Base-by-base conservation (phyloP, 2,329 filamentous ascomycete genomes). In the Paecilomyces fulvus region DNA sequence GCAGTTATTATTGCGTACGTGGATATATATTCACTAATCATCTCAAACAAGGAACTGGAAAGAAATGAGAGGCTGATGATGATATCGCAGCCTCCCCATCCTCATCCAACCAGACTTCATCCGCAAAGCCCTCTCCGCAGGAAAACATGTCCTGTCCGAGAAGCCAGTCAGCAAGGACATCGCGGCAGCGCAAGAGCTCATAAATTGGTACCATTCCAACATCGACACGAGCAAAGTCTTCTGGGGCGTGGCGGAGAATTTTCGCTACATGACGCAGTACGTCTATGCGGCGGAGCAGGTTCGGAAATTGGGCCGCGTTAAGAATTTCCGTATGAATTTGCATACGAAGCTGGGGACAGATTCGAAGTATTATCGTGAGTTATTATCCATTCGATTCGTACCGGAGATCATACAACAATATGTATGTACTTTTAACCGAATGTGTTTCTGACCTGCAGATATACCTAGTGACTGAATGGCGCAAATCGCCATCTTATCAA, bases 101-200 rank as follows among this genome's bases (percentile, higher is more conserved):
- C 70, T 73, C 14, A 70, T 72, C 3, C 80, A 83, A 55, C 79
- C 79, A n/a, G 69, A 71, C 0, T 80, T 76, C 61, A 79, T 83
- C 61, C 72, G 73, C 49, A 71, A 73, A 57, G 79, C 79, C 1
- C 68, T 83, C 0, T 60, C 68, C 9, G 78, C 78, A 10, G 78
- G 79, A 9, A 83, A 83, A 61, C 79, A 83, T 63, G 80, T 83
- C 12, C 70, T 83, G 0, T 79, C 79, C 14, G 80, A 83, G 63
- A 83, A 82, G 63, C 80, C 80, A n/a, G 78, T 82, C 31, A 79
- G 77, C 2, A 78, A 81, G 63, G 80, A 83, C 63, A 64, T 83
- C 4, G 67, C 72, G 1, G 77, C 79, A 0, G 82, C 80, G 0
- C 67, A 69, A 3, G 75, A 78, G 17, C 71, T 84, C 43, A 61